A percentile compares a stretch with the other conserved stretches of the same genome.
These are phyloP conservation scores for Prunus kanzakura DNA, from an alignment of 306 rosid species.

Conservation along the genomic window DNA sequence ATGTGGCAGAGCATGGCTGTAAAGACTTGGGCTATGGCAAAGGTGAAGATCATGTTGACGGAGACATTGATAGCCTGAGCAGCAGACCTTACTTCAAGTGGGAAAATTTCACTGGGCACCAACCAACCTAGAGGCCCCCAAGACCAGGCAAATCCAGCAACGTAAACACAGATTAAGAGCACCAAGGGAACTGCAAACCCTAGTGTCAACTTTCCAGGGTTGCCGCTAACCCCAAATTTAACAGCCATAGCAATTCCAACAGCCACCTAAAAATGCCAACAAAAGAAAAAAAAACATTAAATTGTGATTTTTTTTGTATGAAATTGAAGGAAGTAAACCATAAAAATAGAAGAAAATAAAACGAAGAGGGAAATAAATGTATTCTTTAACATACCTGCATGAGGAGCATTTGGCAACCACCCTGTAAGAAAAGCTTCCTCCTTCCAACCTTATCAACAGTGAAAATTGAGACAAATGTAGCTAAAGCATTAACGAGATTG, in stretches of 20 bases:
- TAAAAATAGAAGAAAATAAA: neutral
- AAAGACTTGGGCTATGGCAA: conserved; percentile 62
- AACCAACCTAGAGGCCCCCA: conserved; percentile 93
- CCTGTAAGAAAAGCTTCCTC: conserved; percentile 62
- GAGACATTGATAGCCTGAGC: conserved; percentile 53
- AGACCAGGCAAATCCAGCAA: conserved; percentile 70
- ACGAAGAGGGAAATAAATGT: neutral
- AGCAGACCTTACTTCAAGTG: conserved; percentile 65
- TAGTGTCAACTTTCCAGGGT: conserved; percentile 46
- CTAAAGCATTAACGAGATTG: conserved; percentile 42
- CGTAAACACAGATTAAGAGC: conserved; percentile 46
- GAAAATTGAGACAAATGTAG: conserved; percentile 45
- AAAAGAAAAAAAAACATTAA: neutral
- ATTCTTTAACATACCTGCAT: conserved; percentile 41
- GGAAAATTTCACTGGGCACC: conserved; percentile 72
- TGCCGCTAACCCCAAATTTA: conserved; percentile 57
- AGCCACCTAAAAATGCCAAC: conserved; percentile 27
- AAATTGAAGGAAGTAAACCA: too few species aligned
- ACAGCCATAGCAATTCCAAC: conserved; percentile 51
- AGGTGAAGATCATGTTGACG: conserved; percentile 70
- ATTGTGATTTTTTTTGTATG: too few species aligned
- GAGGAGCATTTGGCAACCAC: conserved; percentile 71
- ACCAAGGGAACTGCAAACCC: conserved; percentile 51
- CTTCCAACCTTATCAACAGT: conserved; percentile 66
- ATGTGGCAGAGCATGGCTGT: conserved; percentile 62